Evolutionary conservation across 345 rosid genomes (phyloP).

Genomic region (Hibiscus trionum): DNA sequence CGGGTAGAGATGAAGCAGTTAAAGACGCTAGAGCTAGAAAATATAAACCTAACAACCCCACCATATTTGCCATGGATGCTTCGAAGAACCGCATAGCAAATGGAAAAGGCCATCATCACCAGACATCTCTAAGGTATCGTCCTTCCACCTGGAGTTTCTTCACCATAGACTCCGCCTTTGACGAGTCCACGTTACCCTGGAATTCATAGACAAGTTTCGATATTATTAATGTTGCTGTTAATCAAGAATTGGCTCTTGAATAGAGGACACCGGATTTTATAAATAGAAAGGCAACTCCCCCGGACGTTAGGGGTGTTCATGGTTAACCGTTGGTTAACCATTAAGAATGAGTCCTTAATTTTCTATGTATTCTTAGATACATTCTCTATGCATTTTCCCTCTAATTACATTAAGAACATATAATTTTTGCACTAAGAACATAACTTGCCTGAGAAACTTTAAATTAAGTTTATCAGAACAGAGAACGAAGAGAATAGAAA

Average conservation of each 20-base stretch:
- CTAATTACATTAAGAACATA: too few relatives aligned
- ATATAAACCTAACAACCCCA: constrained; percentile 17
- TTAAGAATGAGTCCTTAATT: too few relatives aligned
- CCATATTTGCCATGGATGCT: not conserved
- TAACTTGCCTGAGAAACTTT: not conserved
- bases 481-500: not conserved
- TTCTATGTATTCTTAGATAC: too few relatives aligned
- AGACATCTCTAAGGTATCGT: constrained; percentile 70
- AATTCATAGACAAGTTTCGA: constrained; percentile 6
- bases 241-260: not conserved
- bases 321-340: too few relatives aligned
- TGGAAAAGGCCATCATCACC: constrained; percentile 34
- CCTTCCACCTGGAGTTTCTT: constrained; percentile 68
- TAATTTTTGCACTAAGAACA: too few relatives aligned
- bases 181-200: constrained; percentile 48
- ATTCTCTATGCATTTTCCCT: too few relatives aligned
- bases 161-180: constrained; percentile 58
- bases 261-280: not conserved
- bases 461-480: not conserved
- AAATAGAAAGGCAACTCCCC: too few relatives aligned
- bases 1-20: not conserved
- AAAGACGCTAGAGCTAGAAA: constrained; percentile 16
- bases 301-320: too few relatives aligned
- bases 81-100: not conserved
- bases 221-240: not conserved